A percentile compares a stretch with the other conserved stretches of the same genome.
phyloP scores from a whole-genome alignment of 2,329 filamentous ascomycete genomes.

The Sordariomycetes sp. region DNA sequence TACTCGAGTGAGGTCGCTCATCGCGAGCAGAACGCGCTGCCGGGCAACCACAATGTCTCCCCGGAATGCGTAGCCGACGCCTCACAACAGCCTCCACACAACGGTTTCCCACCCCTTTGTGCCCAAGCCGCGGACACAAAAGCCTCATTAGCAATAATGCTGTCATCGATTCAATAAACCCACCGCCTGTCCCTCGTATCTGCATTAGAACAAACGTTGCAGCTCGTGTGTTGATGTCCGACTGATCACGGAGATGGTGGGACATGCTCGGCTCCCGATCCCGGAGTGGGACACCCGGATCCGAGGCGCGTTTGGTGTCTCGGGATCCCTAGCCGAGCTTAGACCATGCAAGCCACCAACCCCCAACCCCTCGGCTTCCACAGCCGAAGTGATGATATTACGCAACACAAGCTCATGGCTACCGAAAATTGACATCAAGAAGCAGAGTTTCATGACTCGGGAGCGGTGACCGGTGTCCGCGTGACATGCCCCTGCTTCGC shows the following conservation, averaged over 20 bases:
- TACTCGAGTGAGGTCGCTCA: too few relatives aligned
- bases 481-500: neutral
- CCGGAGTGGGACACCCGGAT: neutral
- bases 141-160: neutral
- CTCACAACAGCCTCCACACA: too few relatives aligned
- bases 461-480: neutral
- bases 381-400: neutral
- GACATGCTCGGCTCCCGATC: neutral
- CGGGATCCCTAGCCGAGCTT: neutral
- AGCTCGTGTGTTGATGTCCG: neutral
- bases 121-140: neutral
- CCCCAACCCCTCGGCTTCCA: neutral
- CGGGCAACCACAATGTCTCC: too few relatives aligned
- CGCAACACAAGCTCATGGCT: neutral
- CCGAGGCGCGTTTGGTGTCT: neutral
- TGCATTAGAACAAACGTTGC: neutral
- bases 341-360: neutral
- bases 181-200: neutral
- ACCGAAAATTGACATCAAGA: neutral
- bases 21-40: too few relatives aligned
- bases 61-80: too few relatives aligned
- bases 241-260: neutral
- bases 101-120: neutral
- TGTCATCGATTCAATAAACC: neutral
- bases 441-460: neutral